Conservation (phyloP, 2,329 filamentous ascomycete species). For the Alternaria triticimaculans region DNA sequence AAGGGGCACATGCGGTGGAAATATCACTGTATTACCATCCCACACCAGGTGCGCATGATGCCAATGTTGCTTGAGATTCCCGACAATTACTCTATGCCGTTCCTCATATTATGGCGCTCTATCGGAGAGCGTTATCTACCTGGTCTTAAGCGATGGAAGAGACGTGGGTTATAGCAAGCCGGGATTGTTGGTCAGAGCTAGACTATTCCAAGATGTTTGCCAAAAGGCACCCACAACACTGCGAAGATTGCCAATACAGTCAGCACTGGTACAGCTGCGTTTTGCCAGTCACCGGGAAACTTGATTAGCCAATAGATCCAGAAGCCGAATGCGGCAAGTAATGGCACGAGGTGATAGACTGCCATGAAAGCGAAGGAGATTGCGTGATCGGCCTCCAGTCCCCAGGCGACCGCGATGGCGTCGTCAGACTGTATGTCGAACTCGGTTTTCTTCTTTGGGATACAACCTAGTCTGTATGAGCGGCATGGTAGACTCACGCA, state of each 20-base stretch:
- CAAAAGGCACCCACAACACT: background rate
- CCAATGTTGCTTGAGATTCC: background rate
- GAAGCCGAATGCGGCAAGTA: constrained; percentile 1
- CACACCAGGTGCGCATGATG: background rate
- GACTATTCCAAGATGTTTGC: background rate
- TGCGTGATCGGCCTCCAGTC: background rate
- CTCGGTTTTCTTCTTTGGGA: background rate
- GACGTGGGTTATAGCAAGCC: background rate
- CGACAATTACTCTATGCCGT: background rate
- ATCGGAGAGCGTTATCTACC: background rate
- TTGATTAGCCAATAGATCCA: constrained; percentile 7
- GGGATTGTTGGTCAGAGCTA: background rate
- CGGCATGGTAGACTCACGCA: background rate
- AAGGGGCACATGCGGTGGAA: background rate
- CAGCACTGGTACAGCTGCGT: background rate
- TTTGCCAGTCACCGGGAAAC: constrained; percentile 1
- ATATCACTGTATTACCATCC: background rate
- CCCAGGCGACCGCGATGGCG: background rate
- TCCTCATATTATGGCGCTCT: background rate
- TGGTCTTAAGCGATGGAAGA: background rate
- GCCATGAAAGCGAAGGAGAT: background rate
- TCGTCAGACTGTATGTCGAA: background rate
- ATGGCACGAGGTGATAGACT: constrained; percentile 1
- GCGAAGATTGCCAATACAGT: constrained; percentile 4
- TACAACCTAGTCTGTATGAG: background rate